These are phyloP conservation scores for Caloboletus inedulis DNA, from an alignment of 1,284 basidiomycete species.

Conservation along the genomic window DNA sequence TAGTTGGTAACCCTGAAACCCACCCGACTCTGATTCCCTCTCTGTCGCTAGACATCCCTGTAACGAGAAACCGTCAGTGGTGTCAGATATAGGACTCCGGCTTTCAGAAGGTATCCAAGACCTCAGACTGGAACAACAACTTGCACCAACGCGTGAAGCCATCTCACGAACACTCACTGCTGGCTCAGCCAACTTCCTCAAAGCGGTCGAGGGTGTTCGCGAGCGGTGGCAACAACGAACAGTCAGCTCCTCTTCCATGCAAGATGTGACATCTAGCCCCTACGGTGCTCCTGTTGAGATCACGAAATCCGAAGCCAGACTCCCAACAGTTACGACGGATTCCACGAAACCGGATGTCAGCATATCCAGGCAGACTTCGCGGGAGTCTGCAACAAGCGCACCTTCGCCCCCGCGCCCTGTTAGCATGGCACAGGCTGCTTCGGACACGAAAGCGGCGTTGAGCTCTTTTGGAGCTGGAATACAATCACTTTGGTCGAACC, in stretches of 20 bases:
- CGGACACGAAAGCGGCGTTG: conserved; percentile 38
- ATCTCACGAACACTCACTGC: conserved; percentile 70
- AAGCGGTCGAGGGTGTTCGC: conserved; percentile 83
- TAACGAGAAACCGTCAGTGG: conserved; percentile 81
- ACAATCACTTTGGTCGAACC: conserved; percentile 55
- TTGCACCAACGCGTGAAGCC: conserved; percentile 85
- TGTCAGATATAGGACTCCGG: conserved; percentile 85
- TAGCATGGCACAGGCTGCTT: conserved; percentile 33
- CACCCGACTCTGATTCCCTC: conserved; percentile 7
- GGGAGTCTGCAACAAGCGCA: conserved; percentile 24
- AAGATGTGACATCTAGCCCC: conserved; percentile 23
- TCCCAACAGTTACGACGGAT: conserved; percentile 25
- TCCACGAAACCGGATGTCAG: conserved; percentile 26
- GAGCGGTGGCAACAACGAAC: conserved; percentile 62
- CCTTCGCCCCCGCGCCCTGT: conserved; percentile 30
- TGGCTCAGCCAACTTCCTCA: conserved; percentile 81
- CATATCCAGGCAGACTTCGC: conserved; percentile 31
- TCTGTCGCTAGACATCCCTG: conserved; percentile 69
- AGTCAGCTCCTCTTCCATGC: conserved; percentile 35
- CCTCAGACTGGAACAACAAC: conserved; percentile 83
- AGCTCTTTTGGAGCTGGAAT: conserved; percentile 56
- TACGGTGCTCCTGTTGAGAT: conserved; percentile 45
- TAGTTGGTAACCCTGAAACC: conserved; percentile 22
- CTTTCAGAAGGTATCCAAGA: conserved; percentile 89
- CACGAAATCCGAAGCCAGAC: conserved; percentile 43